Percentiles rank a stretch among this genome's conserved stretches.
phyloP scores from a whole-genome alignment of 805 yeast genomes.

The Debaryomyces maramus region DNA sequence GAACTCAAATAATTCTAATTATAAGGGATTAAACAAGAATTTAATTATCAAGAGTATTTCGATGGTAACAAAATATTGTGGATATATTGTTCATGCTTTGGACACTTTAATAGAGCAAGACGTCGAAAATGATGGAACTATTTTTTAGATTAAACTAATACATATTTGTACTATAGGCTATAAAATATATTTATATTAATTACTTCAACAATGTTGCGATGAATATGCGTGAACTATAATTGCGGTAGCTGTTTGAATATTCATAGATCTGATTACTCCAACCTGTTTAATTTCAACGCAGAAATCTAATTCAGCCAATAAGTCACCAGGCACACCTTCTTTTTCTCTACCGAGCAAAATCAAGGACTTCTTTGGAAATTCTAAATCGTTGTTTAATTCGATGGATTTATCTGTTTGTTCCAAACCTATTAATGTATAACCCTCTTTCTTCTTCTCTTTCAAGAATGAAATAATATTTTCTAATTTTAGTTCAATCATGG shows the following conservation, averaged over 20 bases:
- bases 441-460: slow-evolving; percentile 61
- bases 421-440: slow-evolving; percentile 83
- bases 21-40: slow-evolving; percentile 55
- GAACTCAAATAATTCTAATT: slow-evolving; percentile 41
- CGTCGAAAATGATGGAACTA: slow-evolving; percentile 31
- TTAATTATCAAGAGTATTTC: slow-evolving; percentile 54
- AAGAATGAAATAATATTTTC: slow-evolving; percentile 56
- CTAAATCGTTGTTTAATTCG: slow-evolving; percentile 57
- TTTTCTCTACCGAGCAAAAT: slow-evolving; percentile 82
- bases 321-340: slow-evolving; percentile 87
- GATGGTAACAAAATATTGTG: slow-evolving; percentile 61
- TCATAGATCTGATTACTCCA: slow-evolving; percentile 93
- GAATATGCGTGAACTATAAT: slow-evolving; percentile 91
- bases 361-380: slow-evolving; percentile 78
- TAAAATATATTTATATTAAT: slow-evolving; percentile 6
- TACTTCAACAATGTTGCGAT: slow-evolving; percentile 53
- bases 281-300: slow-evolving; percentile 91
- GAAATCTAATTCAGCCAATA: slow-evolving; percentile 76
- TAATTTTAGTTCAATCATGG: slow-evolving; percentile 73
- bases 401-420: slow-evolving; percentile 94
- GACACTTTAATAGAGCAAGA: slow-evolving; percentile 46
- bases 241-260: slow-evolving; percentile 95
- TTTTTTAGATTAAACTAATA: slow-evolving; percentile 17
- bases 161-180: slow-evolving; percentile 4
- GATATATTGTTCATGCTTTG: slow-evolving; percentile 58